Evolutionary conservation across 768 basidiomycete genomes (phyloP), one percentile per base, ranked within the genome.

Genomic region (Leccinum incarnatum): DNA sequence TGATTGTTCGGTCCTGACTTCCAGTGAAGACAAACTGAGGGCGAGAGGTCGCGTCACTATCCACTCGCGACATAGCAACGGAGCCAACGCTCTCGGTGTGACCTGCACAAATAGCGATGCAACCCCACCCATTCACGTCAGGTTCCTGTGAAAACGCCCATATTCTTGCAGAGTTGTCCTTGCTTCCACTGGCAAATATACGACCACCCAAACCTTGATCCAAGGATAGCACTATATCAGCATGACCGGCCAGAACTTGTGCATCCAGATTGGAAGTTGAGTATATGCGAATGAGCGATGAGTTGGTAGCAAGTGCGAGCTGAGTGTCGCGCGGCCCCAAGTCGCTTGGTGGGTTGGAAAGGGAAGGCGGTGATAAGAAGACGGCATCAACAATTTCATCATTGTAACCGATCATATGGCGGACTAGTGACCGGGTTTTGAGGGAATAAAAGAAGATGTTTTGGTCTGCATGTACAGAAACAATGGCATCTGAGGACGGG

Each of bases 271-370:
- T 82, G 30, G 81, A 70, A 2, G 86, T 81, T 3, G 88, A 86
- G 75, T 98, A 99, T 2, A 99, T 76, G 23, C 95, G 91, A 62
- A 99, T 91, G 30, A 97, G 83, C 25, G 94, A 92, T 1, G 97
- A 98, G 73, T 99, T 99, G 42, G 97, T 96, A n/a, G 96, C 96
- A 19, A 99, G 79, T 19, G 96, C 97, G 32, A 98, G 76, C 65
- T 92, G 88, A 2, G 86, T 81, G 70, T 95, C 91, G 54, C 69
- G 70, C 23, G 67, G 61, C 42, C 63, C 56, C 15, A 69, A 51
- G 23, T 61, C 58, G 36, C 62, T 65, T 2, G 70, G 53, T 0
- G 63, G 30, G 6, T 67, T 61, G 29, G 62, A 64, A 7, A 62
- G 66, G 19, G 70, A 50, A 25, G 66, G n/a, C 32, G 79, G 69